Percentiles rank a stretch among this genome's conserved stretches.
Conservation (phyloP, 192 early-diverging fungal genomes). For the Jimgerdemannia lactiflua region DNA sequence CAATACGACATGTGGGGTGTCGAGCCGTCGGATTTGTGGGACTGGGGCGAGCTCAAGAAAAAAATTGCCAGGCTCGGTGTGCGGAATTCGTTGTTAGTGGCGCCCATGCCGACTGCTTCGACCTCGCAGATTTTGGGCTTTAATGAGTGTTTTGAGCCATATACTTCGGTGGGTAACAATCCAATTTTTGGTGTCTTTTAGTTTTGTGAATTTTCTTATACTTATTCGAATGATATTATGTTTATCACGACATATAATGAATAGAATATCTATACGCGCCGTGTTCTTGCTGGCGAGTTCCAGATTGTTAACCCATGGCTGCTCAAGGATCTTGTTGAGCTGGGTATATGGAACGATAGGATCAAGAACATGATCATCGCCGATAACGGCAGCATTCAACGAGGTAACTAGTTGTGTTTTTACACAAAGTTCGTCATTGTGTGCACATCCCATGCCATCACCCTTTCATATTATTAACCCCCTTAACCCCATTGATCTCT, state of each 20-base stretch:
- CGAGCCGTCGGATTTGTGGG: slow-evolving; percentile 78
- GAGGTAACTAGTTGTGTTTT: slow-evolving; percentile 11
- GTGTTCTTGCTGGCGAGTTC: slow-evolving; percentile 96
- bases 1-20: slow-evolving; percentile 96
- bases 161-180: slow-evolving; percentile 44
- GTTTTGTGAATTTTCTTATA: background rate
- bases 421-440: background rate
- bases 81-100: slow-evolving; percentile 91
- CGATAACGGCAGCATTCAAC: slow-evolving; percentile 85
- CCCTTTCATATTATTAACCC: background rate
- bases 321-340: slow-evolving; percentile 91
- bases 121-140: slow-evolving; percentile 97
- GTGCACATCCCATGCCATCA: background rate
- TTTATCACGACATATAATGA: slow-evolving; percentile 17
- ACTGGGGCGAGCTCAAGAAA: slow-evolving; percentile 83
- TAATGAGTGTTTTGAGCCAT: slow-evolving; percentile 97
- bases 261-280: slow-evolving; percentile 91
- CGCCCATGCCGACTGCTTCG: slow-evolving; percentile 98
- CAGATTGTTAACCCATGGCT: slow-evolving; percentile 98
- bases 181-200: slow-evolving; percentile 34
- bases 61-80: slow-evolving; percentile 81
- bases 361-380: slow-evolving; percentile 95
- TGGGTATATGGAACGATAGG: slow-evolving; percentile 88
- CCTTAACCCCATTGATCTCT: background rate
- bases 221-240: background rate